phyloP scores from a whole-genome alignment of 345 rosid genomes.

The Brassica cretica region DNA sequence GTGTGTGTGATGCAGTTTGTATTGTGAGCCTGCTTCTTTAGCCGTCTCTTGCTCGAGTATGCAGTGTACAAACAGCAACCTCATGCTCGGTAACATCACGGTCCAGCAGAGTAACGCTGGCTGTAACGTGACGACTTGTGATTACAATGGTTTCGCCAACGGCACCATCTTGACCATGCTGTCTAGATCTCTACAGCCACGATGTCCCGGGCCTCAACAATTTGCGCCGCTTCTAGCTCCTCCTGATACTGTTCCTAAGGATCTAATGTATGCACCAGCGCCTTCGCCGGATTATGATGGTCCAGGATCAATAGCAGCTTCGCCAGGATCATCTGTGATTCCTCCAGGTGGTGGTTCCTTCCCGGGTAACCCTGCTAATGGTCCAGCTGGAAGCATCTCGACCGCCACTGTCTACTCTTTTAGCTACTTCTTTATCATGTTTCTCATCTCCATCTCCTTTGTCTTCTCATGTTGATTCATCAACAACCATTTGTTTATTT shows the following conservation, averaged over 20 bases:
- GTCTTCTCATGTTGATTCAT: slow-evolving; percentile 20
- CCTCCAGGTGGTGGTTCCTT: slow-evolving; percentile 56
- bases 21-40: slow-evolving; percentile 93
- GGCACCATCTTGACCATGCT: slow-evolving; percentile 77
- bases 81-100: slow-evolving; percentile 86
- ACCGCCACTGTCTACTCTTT: slow-evolving; percentile 39
- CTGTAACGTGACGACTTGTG: slow-evolving; percentile 81
- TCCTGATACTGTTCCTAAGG: slow-evolving; percentile 60
- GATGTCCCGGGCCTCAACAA: slow-evolving; percentile 80
- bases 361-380: slow-evolving; percentile 58
- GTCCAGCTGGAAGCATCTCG: slow-evolving; percentile 65
- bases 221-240: slow-evolving; percentile 84
- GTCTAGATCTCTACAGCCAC: slow-evolving; percentile 80
- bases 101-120: slow-evolving; percentile 76
- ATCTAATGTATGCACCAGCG: slow-evolving; percentile 60
- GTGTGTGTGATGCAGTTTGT: slow-evolving; percentile 52
- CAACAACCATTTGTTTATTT: slow-evolving; percentile 29
- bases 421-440: slow-evolving; percentile 31
- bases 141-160: slow-evolving; percentile 77
- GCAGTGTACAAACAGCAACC: slow-evolving; percentile 86
- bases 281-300: slow-evolving; percentile 42
- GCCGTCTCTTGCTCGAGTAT: slow-evolving; percentile 98
- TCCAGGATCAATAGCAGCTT: slow-evolving; percentile 39
- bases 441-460: slow-evolving; percentile 18
- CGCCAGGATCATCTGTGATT: slow-evolving; percentile 52